Evolutionary conservation across 208 protist species (phyloP).

Genomic region (Trypanosomatidae sp.): DNA sequence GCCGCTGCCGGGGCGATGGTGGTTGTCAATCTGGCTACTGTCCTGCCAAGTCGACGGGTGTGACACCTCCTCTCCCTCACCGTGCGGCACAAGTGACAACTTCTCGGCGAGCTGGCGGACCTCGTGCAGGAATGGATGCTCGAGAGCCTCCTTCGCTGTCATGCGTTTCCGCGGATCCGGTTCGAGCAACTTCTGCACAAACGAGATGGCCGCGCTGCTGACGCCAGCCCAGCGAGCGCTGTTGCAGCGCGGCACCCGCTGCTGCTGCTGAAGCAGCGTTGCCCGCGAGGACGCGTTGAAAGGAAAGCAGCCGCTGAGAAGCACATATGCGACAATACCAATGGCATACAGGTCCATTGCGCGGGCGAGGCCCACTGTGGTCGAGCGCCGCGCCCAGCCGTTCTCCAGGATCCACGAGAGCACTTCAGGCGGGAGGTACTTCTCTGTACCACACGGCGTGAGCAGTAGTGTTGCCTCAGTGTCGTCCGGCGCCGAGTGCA

Average conservation of each 20-base stretch:
- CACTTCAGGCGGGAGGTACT: slow-evolving; percentile 80
- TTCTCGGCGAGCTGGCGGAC: slow-evolving; percentile 43
- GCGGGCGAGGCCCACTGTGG: slow-evolving; percentile 45
- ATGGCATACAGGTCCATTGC: slow-evolving; percentile 77
- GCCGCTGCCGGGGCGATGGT: slow-evolving; percentile 3
- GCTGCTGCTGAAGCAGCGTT: slow-evolving; percentile 65
- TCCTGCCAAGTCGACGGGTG: neutral
- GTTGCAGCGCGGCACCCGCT: slow-evolving; percentile 63
- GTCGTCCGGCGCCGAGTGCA: slow-evolving; percentile 19
- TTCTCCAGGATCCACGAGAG: slow-evolving; percentile 61
- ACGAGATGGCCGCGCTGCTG: slow-evolving; percentile 52
- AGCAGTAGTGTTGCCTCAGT: slow-evolving; percentile 43
- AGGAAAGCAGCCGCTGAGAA: slow-evolving; percentile 87
- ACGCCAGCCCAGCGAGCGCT: slow-evolving; percentile 60
- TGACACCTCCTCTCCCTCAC: slow-evolving; percentile 19
- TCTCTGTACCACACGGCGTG: slow-evolving; percentile 77
- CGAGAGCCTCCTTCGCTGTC: slow-evolving; percentile 50
- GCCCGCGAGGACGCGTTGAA: slow-evolving; percentile 68
- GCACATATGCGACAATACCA: slow-evolving; percentile 75
- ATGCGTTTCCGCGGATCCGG: slow-evolving; percentile 56
- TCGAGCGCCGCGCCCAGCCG: slow-evolving; percentile 42
- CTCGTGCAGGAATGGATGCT: slow-evolving; percentile 64
- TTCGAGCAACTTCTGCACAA: slow-evolving; percentile 70
- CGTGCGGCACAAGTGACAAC: slow-evolving; percentile 56
- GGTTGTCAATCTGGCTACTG: neutral